Evolutionary conservation across 345 rosid species (phyloP).

Genomic region (Hibiscus tridactylites): DNA sequence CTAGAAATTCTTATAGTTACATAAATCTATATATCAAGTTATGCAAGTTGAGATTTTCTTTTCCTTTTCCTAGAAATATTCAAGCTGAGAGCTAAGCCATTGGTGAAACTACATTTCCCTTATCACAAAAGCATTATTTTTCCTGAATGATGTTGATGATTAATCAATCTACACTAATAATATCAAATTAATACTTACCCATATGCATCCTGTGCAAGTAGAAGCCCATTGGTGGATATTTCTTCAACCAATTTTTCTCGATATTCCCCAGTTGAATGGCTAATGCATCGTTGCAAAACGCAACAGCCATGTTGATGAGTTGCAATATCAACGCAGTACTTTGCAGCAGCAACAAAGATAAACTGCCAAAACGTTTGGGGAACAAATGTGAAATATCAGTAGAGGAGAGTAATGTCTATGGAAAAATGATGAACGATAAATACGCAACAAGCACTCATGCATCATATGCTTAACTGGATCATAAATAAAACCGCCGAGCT

Average conservation of each 20-base stretch:
- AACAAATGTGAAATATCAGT: background rate
- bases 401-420: background rate
- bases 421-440: background rate
- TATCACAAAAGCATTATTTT: background rate
- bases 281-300: constrained; percentile 41
- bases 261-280: constrained; percentile 31
- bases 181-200: constrained; percentile 23
- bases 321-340: constrained; percentile 35
- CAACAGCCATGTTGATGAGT: constrained; percentile 50
- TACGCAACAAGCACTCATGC: background rate
- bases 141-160: background rate
- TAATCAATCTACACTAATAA: background rate
- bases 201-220: constrained; percentile 42
- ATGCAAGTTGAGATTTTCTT: background rate
- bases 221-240: constrained; percentile 36
- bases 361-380: constrained; percentile 23
- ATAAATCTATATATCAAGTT: background rate
- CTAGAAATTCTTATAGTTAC: background rate
- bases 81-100: background rate
- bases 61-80: background rate
- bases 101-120: background rate
- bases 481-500: background rate
- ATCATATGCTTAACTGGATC: background rate
- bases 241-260: constrained; percentile 27
- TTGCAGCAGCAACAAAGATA: constrained; percentile 37